phyloP scores from a whole-genome alignment of 1,284 basidiomycete genomes.

The Rhodotorula glutinis region DNA sequence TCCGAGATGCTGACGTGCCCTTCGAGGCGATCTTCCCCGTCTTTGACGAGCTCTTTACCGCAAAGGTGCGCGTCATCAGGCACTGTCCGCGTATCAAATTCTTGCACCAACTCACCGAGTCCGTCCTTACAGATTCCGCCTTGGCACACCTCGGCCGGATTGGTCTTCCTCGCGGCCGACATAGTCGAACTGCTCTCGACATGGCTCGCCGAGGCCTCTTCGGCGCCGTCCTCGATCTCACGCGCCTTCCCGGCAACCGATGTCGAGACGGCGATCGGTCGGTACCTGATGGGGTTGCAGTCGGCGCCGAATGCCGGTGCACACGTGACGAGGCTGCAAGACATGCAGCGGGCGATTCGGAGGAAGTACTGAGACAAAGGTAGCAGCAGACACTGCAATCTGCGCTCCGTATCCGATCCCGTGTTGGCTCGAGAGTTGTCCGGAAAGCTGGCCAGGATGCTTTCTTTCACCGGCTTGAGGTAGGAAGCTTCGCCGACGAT shows the following conservation, averaged over 20 bases:
- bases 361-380: constrained; percentile 20
- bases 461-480: too few species aligned
- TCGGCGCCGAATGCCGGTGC: constrained; percentile 15
- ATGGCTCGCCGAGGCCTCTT: constrained; percentile 67
- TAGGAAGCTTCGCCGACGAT: too few species aligned
- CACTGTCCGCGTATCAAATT: constrained; percentile 38
- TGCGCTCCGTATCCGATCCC: too few species aligned
- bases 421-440: too few species aligned
- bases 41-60: constrained; percentile 80
- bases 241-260: constrained; percentile 36
- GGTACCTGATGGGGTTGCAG: constrained; percentile 33
- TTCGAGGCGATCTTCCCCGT: constrained; percentile 76
- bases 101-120: not conserved
- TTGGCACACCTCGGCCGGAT: constrained; percentile 71
- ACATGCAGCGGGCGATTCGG: constrained; percentile 33
- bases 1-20: constrained; percentile 72
- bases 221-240: constrained; percentile 16
- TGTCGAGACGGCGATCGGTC: constrained; percentile 35
- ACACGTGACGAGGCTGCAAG: constrained; percentile 25
- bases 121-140: constrained; percentile 62
- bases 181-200: constrained; percentile 69
- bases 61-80: constrained; percentile 59
- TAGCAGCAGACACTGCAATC: too few species aligned
- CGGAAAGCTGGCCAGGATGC: too few species aligned
- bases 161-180: constrained; percentile 71